Evolutionary conservation across 1,139 yeast genomes (phyloP), one percentile per base, ranked within the genome.

Genomic region (Candida smagusa): DNA sequence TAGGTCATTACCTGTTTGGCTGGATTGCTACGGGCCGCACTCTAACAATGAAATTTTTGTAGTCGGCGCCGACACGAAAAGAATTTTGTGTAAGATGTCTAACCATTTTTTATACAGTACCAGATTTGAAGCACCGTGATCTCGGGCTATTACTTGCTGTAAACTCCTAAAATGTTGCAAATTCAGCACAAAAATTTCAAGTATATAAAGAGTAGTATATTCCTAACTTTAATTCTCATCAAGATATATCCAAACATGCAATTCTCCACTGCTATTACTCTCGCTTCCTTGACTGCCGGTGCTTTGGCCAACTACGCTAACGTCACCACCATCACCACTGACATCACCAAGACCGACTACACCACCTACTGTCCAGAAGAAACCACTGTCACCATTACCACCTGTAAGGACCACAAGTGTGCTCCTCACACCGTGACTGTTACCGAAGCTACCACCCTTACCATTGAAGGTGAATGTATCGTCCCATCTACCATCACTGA

Each of bases 401-500:
- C 66, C 54, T 64, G 70, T 52, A 33, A 44, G 23, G 50, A 52
- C 21, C 35, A 53, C 38, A 45, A 41, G 39, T 65, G 69, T 49
- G 49, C 43, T 23, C 61, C 66, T 32, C 51, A 54, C 50, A 65
- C 75, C 44, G 59, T 68, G 66, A 71, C 77, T 41, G 81, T 74
- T 49, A 63, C 76, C 35, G 68, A 49, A 38, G 72, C 78, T 37
- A 68, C 78, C 46, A 76, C 83, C 45, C 52, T 79, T 50, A 77
- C 81, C 49, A 67, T 78, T 60, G 75, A 82, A 43, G 77, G 74
- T 57, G 77, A 77, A 58, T 82, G 88, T 68, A 75, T 84, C 48
- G 61, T 81, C 49, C 72, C 78, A 51, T 63, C 76, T 52, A 28
- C 30, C 30, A 29, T 16, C 28, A 60, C 75, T 48, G 60, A 68